Conservation (phyloP, 352 stramenopile species). For the Pythium volutum region DNA sequence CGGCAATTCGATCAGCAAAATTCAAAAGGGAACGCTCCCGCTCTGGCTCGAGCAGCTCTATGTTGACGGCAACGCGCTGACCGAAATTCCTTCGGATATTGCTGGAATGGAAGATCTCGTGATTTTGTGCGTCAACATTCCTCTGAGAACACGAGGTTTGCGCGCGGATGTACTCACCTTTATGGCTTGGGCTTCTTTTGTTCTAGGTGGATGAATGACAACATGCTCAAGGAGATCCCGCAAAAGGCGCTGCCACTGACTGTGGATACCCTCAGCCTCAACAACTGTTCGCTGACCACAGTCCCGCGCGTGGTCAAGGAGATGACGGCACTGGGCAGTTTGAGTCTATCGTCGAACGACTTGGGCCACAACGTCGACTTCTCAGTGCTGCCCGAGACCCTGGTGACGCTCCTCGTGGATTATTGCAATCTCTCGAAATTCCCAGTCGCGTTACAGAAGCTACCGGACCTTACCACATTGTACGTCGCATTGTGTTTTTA, state of each 20-base stretch:
- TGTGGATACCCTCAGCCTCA: conserved; percentile 7
- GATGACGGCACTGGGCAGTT: not conserved
- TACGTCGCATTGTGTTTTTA: not conserved
- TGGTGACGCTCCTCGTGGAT: not conserved
- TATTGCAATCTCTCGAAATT: conserved; percentile 2
- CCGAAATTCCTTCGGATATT: conserved; percentile 10
- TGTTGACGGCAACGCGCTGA: conserved; percentile 1
- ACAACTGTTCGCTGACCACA: conserved; percentile 14
- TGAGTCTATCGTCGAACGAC: conserved; percentile 8
- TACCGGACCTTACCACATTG: conserved; percentile 1
- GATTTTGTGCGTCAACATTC: conserved; percentile 18
- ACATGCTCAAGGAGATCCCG: conserved; percentile 5
- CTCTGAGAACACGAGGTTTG: too few species aligned
- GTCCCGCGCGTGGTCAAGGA: not conserved
- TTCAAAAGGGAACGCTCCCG: not conserved
- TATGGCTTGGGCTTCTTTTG: not conserved
- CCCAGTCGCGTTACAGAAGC: not conserved
- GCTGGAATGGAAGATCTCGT: not conserved
- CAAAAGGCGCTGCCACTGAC: not conserved
- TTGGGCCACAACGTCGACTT: conserved; percentile 7
- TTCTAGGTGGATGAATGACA: conserved; percentile 10
- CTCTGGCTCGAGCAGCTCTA: not conserved
- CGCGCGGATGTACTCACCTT: not conserved
- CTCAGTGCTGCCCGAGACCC: not conserved
- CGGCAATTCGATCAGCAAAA: conserved; percentile 6